These are phyloP conservation scores for Fusarium beomiforme DNA, from an alignment of 2,329 filamentous ascomycete species.

Conservation along the genomic window DNA sequence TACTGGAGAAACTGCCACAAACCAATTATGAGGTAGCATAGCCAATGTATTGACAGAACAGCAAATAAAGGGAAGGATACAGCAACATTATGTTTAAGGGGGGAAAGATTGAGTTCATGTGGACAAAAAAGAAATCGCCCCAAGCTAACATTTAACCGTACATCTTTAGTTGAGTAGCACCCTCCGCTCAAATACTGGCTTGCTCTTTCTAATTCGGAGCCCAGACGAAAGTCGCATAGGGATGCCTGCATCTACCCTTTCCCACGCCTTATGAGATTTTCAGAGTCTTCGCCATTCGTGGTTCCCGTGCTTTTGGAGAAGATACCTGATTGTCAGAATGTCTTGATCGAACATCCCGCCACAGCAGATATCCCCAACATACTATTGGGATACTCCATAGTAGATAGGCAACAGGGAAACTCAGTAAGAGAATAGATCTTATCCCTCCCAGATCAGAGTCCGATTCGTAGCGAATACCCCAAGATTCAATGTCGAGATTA, in stretches of 20 bases:
- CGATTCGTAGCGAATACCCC: neutral
- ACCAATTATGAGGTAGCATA: too few species aligned
- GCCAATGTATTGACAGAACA: too few species aligned
- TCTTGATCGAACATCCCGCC: neutral
- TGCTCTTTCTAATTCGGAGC: neutral
- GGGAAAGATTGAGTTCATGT: too few species aligned
- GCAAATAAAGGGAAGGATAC: too few species aligned
- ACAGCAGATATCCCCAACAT: neutral
- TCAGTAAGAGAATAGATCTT: neutral
- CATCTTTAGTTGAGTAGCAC: too few species aligned
- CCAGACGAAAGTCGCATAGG: neutral
- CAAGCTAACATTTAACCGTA: too few species aligned
- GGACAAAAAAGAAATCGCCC: too few species aligned
- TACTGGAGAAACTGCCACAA: neutral
- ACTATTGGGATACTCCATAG: neutral
- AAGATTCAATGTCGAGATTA: neutral
- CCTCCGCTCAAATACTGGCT: neutral
- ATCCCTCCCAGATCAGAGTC: neutral
- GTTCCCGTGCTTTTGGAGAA: neutral
- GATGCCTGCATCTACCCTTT: neutral
- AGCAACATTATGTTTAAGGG: too few species aligned
- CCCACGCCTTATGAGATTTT: neutral
- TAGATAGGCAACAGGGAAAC: neutral
- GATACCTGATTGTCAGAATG: neutral
- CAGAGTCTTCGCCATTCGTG: neutral